Evolutionary conservation across 306 rosid genomes (phyloP).

Genomic region (Quercus variabilis): DNA sequence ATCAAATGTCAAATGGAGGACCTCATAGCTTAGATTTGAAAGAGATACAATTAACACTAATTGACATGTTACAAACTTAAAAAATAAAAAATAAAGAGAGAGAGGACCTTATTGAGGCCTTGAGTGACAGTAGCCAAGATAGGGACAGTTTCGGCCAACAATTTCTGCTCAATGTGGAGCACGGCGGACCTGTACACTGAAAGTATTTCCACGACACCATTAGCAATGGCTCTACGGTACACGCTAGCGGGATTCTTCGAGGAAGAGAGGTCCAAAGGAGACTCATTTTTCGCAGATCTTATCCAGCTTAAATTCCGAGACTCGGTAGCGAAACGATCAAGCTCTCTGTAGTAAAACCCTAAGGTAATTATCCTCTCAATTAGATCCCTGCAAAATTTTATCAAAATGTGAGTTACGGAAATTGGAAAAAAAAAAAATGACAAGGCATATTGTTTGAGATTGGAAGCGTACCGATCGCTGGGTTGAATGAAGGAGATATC

Average conservation of each 20-base stretch:
- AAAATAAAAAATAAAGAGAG: slow-evolving; percentile 4
- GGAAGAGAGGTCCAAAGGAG: slow-evolving; percentile 30
- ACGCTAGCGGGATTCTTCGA: slow-evolving; percentile 55
- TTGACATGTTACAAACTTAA: background rate
- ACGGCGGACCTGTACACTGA: slow-evolving; percentile 81
- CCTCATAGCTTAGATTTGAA: too few relatives aligned
- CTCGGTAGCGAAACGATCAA: slow-evolving; percentile 73
- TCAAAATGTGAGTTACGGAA: background rate
- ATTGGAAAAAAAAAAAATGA: background rate
- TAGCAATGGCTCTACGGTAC: slow-evolving; percentile 84
- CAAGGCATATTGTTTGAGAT: background rate
- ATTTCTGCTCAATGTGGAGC: slow-evolving; percentile 80
- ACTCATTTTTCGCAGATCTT: slow-evolving; percentile 45
- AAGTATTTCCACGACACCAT: slow-evolving; percentile 87
- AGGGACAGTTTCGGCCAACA: slow-evolving; percentile 78
- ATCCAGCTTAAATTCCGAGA: slow-evolving; percentile 92
- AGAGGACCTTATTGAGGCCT: slow-evolving; percentile 81
- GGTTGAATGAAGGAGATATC: slow-evolving; percentile 84
- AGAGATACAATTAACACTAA: too few relatives aligned
- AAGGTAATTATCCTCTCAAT: slow-evolving; percentile 75
- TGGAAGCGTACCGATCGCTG: slow-evolving; percentile 58
- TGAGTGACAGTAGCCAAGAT: slow-evolving; percentile 83
- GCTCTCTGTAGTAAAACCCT: slow-evolving; percentile 91
- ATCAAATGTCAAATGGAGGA: too few relatives aligned
- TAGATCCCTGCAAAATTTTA: slow-evolving; percentile 60